A percentile compares a stretch with the other conserved stretches of the same genome.
Conservation (phyloP, 371 early-diverging fungal species). For the Mucor plumbeus region DNA sequence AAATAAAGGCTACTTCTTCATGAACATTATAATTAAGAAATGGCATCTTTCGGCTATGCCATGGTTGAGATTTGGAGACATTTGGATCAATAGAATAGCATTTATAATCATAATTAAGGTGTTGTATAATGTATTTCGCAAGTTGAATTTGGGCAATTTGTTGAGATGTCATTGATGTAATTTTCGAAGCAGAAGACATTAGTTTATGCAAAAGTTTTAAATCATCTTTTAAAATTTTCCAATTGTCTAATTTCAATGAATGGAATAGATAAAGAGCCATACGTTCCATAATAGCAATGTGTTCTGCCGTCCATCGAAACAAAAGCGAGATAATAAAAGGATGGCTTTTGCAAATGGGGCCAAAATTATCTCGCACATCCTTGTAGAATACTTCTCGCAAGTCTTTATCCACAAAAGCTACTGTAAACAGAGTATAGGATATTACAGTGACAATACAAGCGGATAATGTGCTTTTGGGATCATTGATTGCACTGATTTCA, state of each 20-base stretch:
- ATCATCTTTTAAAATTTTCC: conserved; percentile 50
- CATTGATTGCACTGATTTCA: conserved; percentile 6
- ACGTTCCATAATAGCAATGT: conserved; percentile 52
- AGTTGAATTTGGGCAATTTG: conserved; percentile 36
- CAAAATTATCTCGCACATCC: conserved; percentile 54
- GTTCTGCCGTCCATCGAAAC: conserved; percentile 49
- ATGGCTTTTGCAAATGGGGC: conserved; percentile 44
- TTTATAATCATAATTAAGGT: conserved; percentile 49
- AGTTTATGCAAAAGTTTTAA: conserved; percentile 45
- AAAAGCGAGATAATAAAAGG: conserved; percentile 49
- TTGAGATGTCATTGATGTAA: conserved; percentile 29
- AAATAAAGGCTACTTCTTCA: conserved; percentile 48
- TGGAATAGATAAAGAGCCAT: conserved; percentile 62
- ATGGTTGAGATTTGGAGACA: conserved; percentile 41
- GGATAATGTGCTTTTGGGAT: conserved; percentile 22
- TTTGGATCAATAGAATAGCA: conserved; percentile 16
- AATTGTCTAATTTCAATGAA: conserved; percentile 49
- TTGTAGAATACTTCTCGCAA: conserved; percentile 54
- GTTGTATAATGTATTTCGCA: conserved; percentile 49
- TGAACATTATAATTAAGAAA: conserved; percentile 38
- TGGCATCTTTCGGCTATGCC: conserved; percentile 30
- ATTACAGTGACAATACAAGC: conserved; percentile 42
- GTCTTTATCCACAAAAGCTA: conserved; percentile 51
- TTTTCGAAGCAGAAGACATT: conserved; percentile 13
- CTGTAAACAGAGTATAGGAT: conserved; percentile 48